Percentiles rank a stretch among this genome's conserved stretches.
Conservation (phyloP, 106 monocot genomes). For the Dendrobium catenatum region DNA sequence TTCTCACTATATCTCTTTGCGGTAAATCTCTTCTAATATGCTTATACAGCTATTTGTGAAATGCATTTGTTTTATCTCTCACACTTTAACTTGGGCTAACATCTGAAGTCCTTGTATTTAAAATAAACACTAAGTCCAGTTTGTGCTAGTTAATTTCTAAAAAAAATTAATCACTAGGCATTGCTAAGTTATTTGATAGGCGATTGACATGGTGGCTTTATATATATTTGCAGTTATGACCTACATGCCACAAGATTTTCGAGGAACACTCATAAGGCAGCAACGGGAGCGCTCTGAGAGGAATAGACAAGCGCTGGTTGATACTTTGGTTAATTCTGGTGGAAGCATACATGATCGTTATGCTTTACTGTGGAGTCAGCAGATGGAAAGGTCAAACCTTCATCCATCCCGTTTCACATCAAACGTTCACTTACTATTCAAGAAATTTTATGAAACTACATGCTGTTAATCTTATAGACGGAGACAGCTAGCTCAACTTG, state of each 20-base stretch:
- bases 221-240: constrained; percentile 94
- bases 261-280: constrained; percentile 80
- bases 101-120: neutral
- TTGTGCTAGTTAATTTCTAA: neutral
- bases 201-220: constrained; percentile 14
- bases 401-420: neutral
- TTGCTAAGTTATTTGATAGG: neutral
- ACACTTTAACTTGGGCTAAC: neutral
- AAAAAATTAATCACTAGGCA: too few species aligned
- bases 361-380: constrained; percentile 86
- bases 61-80: neutral
- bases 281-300: constrained; percentile 94
- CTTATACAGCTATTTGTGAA: neutral
- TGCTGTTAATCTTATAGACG: constrained; percentile 36
- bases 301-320: constrained; percentile 79
- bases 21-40: neutral
- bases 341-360: constrained; percentile 88
- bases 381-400: constrained; percentile 88
- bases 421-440: neutral
- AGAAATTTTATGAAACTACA: neutral
- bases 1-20: neutral
- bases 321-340: constrained; percentile 77
- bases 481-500: constrained; percentile 85
- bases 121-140: neutral
- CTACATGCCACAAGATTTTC: constrained; percentile 99